Percentiles rank a stretch among this genome's conserved stretches.
phyloP scores from a whole-genome alignment of 176 grass and related monocot species.

The Thalia dealbata region DNA sequence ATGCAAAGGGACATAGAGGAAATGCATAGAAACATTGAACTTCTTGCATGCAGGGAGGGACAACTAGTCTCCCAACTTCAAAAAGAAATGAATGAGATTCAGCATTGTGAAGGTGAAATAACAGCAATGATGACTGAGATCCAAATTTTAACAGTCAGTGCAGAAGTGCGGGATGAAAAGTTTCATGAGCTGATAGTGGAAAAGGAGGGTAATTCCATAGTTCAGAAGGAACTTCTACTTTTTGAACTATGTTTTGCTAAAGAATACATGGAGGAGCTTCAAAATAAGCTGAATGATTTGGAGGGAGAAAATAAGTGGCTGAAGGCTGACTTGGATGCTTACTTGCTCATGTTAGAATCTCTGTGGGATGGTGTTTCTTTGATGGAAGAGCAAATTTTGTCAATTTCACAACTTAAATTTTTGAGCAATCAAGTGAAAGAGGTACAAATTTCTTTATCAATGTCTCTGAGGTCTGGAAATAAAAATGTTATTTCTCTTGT shows the following conservation, averaged over 20 bases:
- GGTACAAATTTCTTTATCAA: background rate
- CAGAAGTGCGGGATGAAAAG: conserved; percentile 53
- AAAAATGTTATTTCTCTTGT: background rate
- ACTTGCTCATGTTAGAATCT: conserved; percentile 33
- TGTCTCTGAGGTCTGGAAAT: background rate
- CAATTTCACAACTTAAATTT: background rate
- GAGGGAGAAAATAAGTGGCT: conserved; percentile 55
- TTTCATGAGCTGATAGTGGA: conserved; percentile 39
- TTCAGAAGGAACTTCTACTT: conserved; percentile 35
- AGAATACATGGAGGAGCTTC: conserved; percentile 33
- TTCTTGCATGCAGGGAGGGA: conserved; percentile 28
- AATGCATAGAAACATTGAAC: conserved; percentile 20
- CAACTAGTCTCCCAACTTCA: conserved; percentile 26
- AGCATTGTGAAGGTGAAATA: conserved; percentile 42
- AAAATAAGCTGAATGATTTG: conserved; percentile 25
- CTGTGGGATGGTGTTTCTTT: conserved; percentile 43
- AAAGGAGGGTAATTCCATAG: conserved; percentile 31
- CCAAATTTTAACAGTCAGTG: conserved; percentile 38
- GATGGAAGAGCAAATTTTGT: conserved; percentile 38
- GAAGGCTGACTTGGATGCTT: conserved; percentile 34
- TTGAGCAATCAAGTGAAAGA: background rate
- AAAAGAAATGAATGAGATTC: conserved; percentile 30
- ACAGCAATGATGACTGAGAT: conserved; percentile 37
- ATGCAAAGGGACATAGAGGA: conserved; percentile 25
- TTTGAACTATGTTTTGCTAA: conserved; percentile 35